Percentiles rank a stretch among this genome's conserved stretches.
Evolutionary conservation across 495 filamentous ascomycete genomes (phyloP).

Genomic region (Xylona heveae): DNA sequence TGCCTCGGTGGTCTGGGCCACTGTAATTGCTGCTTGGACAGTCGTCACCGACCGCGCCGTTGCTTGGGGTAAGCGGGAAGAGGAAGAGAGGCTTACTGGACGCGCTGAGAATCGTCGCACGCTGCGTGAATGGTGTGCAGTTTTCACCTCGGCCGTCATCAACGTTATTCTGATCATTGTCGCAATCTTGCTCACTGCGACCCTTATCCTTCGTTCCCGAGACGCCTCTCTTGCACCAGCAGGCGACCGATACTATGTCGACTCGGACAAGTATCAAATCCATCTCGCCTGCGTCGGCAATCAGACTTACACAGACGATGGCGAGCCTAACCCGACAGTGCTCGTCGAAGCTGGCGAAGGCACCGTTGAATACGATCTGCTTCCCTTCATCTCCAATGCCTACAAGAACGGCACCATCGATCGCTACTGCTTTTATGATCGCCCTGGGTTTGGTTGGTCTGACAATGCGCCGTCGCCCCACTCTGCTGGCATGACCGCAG

Average conservation of each 20-base stretch:
- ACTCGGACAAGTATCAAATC: constrained; percentile 60
- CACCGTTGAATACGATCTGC: constrained; percentile 54
- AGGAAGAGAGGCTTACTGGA: constrained; percentile 83
- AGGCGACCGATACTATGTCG: constrained; percentile 56
- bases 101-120: constrained; percentile 71
- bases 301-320: constrained; percentile 20
- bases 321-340: constrained; percentile 41
- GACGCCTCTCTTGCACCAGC: constrained; percentile 50
- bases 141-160: constrained; percentile 53
- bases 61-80: constrained; percentile 72
- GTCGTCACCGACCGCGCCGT: constrained; percentile 48
- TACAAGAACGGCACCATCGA: constrained; percentile 51
- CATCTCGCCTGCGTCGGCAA: constrained; percentile 73
- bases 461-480: constrained; percentile 88
- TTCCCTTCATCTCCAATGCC: constrained; percentile 44
- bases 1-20: constrained; percentile 59
- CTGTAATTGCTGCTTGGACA: constrained; percentile 38
- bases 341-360: constrained; percentile 64
- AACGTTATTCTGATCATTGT: constrained; percentile 42
- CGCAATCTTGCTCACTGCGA: constrained; percentile 52
- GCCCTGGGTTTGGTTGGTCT: constrained; percentile 74
- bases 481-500: constrained; percentile 72
- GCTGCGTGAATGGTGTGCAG: constrained; percentile 60
- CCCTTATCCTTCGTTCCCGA: constrained; percentile 50
- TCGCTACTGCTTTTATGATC: constrained; percentile 90